Percentiles rank a stretch among this genome's conserved stretches.
phyloP scores from a whole-genome alignment of 73 alveolate genomes.

The Tetrahymena borealis region DNA sequence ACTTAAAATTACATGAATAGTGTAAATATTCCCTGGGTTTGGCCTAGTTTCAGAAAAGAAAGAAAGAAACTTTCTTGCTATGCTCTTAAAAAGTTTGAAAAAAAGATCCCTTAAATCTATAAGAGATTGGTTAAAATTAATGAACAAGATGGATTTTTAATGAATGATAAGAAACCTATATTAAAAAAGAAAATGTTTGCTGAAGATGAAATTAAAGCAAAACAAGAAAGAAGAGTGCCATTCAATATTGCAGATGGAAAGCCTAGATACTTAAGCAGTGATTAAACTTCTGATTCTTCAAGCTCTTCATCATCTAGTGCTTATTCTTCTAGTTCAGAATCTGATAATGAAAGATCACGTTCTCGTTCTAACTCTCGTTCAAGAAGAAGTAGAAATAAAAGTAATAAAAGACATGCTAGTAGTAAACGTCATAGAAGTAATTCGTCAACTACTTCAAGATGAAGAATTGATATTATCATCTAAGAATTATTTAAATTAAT shows the following conservation, averaged over 20 bases:
- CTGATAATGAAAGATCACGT: background rate
- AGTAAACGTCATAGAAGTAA: background rate
- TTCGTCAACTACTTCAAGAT: background rate
- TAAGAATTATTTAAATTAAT: background rate
- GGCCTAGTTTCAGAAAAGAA: conserved; percentile 54
- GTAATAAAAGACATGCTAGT: background rate
- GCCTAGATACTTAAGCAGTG: background rate
- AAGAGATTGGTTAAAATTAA: conserved; percentile 41
- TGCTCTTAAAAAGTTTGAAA: conserved; percentile 41
- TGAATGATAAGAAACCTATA: conserved; percentile 45
- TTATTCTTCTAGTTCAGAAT: background rate
- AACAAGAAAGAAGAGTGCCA: background rate
- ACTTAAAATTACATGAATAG: conserved; percentile 44
- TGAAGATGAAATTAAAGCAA: background rate
- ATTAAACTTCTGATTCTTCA: background rate
- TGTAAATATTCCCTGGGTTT: conserved; percentile 70
- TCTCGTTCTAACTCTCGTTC: background rate
- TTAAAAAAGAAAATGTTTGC: background rate
- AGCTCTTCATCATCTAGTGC: background rate
- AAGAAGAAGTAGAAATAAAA: background rate
- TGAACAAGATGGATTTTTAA: conserved; percentile 44
- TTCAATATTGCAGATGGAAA: background rate
- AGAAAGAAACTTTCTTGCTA: conserved; percentile 58
- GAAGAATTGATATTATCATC: background rate
- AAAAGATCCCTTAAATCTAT: conserved; percentile 7